Percentiles rank a stretch among this genome's conserved stretches.
phyloP scores from a whole-genome alignment of 192 early-diverging fungal genomes.

The Linderina pennispora region DNA sequence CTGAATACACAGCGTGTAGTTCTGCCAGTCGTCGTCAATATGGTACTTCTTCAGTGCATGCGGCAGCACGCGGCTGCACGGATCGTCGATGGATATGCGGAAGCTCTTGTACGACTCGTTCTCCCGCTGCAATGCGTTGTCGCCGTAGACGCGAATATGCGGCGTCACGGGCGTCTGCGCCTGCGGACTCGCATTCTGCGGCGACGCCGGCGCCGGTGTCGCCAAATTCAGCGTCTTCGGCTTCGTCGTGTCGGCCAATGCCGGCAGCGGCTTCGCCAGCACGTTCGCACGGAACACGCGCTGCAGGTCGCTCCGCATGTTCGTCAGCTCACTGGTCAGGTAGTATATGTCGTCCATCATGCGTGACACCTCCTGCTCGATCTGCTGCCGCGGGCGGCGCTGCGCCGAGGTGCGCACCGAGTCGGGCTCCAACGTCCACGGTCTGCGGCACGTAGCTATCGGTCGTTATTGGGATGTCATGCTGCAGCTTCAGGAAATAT shows the following conservation, averaged over 20 bases:
- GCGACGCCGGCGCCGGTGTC: background rate
- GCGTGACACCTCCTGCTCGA: constrained; percentile 32
- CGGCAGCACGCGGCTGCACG: constrained; percentile 78
- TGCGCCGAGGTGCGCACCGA: constrained; percentile 33
- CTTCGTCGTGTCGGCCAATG: constrained; percentile 2
- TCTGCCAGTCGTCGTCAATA: constrained; percentile 76
- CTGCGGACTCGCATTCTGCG: constrained; percentile 18
- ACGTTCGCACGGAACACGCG: constrained; percentile 41
- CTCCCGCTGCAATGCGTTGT: constrained; percentile 57
- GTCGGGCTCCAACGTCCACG: constrained; percentile 44
- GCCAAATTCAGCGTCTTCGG: background rate
- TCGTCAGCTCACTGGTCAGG: constrained; percentile 32
- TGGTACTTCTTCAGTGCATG: constrained; percentile 89
- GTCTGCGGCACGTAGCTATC: constrained; percentile 82
- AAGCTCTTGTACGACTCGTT: constrained; percentile 82
- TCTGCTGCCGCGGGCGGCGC: constrained; percentile 39
- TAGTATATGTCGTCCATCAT: constrained; percentile 38
- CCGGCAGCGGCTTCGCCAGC: constrained; percentile 42
- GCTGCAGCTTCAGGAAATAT: constrained; percentile 73
- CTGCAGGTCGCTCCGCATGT: constrained; percentile 40
- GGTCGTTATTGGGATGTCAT: constrained; percentile 71
- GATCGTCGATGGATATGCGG: constrained; percentile 72
- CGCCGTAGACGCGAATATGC: constrained; percentile 79
- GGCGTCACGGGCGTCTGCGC: constrained; percentile 40
- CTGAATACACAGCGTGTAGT: constrained; percentile 79